Base-by-base conservation (phyloP, 768 basidiomycete species). In the Naganishia randhawae region DNA sequence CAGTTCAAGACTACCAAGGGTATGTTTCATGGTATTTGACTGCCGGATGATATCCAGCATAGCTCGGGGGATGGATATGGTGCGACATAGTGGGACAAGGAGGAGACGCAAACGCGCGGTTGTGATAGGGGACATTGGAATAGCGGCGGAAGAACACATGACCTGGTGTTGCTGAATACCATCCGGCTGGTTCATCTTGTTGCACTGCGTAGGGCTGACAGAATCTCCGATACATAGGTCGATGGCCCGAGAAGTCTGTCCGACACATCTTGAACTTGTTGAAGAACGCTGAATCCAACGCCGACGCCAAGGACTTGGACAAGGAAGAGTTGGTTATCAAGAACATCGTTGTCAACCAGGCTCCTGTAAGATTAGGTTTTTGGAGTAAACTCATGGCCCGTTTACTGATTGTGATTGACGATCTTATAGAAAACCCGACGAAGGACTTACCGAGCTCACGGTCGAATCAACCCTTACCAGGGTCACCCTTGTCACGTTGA, bases 201-300 rank as follows among this genome's bases (percentile, higher is more conserved):
- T 3, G 19, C 14, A 7, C 13, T 10, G 8, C 3, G 31, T 55
- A 9, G 19, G 33, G n/a, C n/a, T 37, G 33, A 55, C 54, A 17
- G 14, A 55, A 22, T 22, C 33, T 31, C 14, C 29, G 11, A n/a
- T 53, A 17, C 14, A 6, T 39, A 97, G 95, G 96, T 88, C 95
- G 96, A 80, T 98, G 96, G 96, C 96, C 96, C 80, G 94, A 92
- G 84, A 98, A 99, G 84, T 97, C 92, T 61, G 87, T 96, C 82
- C 89, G 89, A 81, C 95, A 93, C 85, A 89, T 99, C 80, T 85
- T 88, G 71, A 88, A 91, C 73, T 87, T 99, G 64, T 82, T 99
- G 79, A 98, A 98, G 86, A 99, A 99, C 82, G 96, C 96, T 50
- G 95, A 98, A 82, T 89, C 96, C 74, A 99, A 99, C 81, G 96